phyloP scores from a whole-genome alignment of 2,329 filamentous ascomycete genomes.

The Exophiala phaeomuriformis region DNA sequence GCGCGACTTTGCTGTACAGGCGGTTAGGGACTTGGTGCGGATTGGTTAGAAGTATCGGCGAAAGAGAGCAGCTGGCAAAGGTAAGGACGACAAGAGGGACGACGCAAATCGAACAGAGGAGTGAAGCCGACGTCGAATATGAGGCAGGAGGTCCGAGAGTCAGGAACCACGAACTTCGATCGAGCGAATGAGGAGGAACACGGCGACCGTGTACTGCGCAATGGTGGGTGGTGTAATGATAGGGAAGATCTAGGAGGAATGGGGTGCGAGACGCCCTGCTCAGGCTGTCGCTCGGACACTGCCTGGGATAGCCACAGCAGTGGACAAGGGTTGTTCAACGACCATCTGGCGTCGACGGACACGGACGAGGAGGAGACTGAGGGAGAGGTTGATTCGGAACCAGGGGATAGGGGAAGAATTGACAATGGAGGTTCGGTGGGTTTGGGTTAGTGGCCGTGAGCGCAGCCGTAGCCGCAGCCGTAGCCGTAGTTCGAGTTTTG shows the following conservation, averaged over 20 bases:
- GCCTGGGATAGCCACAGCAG: not conserved
- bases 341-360: not conserved
- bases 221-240: not conserved
- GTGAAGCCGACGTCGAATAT: constrained; percentile 8
- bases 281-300: not conserved
- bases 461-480: too few species aligned
- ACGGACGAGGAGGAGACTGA: not conserved
- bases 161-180: constrained; percentile 20
- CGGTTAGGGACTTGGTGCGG: constrained; percentile 3
- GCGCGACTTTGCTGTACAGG: constrained; percentile 1
- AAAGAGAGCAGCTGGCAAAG: constrained; percentile 6
- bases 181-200: constrained; percentile 14
- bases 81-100: constrained; percentile 11
- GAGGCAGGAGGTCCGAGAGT: constrained; percentile 1
- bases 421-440: not conserved
- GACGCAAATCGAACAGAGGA: constrained; percentile 10
- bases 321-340: not conserved
- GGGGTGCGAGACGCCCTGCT: not conserved
- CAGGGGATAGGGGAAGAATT: not conserved
- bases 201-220: not conserved
- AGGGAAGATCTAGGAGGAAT: constrained; percentile 6
- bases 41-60: not conserved
- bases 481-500: too few species aligned
- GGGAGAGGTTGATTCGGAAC: not conserved
- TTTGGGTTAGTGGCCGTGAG: too few species aligned